Base-by-base conservation (phyloP, 345 rosid species). In the Raphanus sativus region DNA sequence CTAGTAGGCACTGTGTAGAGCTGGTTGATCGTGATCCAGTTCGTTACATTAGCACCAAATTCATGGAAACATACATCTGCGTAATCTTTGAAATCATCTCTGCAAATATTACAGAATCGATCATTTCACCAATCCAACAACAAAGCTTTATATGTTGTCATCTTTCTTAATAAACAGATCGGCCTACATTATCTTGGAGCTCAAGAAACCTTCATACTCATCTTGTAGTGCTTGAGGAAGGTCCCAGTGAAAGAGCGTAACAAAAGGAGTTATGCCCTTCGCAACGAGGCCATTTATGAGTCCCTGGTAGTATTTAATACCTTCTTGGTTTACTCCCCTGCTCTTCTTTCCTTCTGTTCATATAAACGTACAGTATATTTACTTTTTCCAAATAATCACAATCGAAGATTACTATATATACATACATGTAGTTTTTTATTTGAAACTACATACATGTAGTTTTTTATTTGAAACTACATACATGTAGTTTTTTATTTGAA, bases 21-120 rank as follows among this genome's bases (percentile, higher is more conserved):
- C 55, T 86, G 86, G 67, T 86, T 85, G 59, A 84, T 38, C 1
- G 87, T 86, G 1, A 83, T 81, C 88, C 88, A 85, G 9, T 83
- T 42, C 78, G 81, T 81, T 10, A 86, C 87, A 12, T 82, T 63
- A 2, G 77, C 83, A 7, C 89, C 89, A 73, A 72, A 86, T n/a
- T 7, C 9, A 0, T 17, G 1, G 64, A 77, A 86, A 74, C 86
- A 85, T 6, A 81, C 25, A 45, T 85, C 86, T 6, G 82, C 85
- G 13, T 66, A 86, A 6, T 75, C 79, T 26, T 0, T 65, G 74
- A 86, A 86, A 61, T 83, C 87, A 0, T 59, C 24, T 67, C 62
- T 56, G 62, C 13, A 2, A 56, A 56, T 56, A 4, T 56, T 56
- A 56, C 5, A 24, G 30, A 56, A 56, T 48, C 30, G 30, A 28